Conservation (phyloP, 768 basidiomycete species). For the Hydnomerulius pinastri region DNA sequence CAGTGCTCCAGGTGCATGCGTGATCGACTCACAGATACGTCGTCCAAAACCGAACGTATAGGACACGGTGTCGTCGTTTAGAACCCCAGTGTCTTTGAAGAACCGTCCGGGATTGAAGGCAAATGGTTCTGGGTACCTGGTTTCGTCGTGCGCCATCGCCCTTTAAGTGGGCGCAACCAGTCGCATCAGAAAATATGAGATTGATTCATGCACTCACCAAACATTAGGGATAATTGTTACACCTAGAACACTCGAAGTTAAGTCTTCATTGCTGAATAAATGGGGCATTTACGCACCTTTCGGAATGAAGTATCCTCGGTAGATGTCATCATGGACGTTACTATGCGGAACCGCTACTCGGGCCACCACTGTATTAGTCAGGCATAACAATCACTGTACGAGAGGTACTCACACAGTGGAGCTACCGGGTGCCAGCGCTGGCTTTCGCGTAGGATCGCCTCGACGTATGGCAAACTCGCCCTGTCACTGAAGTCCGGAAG, state of each 20-base stretch:
- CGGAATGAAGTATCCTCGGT: conserved; percentile 5
- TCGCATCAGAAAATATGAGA: neutral
- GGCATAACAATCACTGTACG: neutral
- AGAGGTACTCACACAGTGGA: conserved; percentile 2
- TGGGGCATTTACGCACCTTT: neutral
- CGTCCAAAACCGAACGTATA: conserved; percentile 9
- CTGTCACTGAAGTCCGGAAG: conserved; percentile 3
- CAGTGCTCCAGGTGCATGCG: conserved; percentile 17
- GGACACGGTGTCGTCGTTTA: conserved; percentile 5
- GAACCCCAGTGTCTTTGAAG: too few species aligned
- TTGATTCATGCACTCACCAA: neutral
- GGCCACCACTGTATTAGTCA: neutral
- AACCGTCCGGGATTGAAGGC: too few species aligned
- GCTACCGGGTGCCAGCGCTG: conserved; percentile 4
- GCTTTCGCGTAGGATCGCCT: conserved; percentile 5
- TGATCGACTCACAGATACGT: conserved; percentile 15
- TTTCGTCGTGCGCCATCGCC: too few species aligned
- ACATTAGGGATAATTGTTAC: conserved; percentile 3
- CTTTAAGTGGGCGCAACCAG: conserved; percentile 15
- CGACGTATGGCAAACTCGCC: conserved; percentile 1
- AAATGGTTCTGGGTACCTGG: too few species aligned
- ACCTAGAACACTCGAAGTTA: neutral
- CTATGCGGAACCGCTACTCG: neutral
- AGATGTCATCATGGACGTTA: conserved; percentile 1
- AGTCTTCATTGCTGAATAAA: neutral